Evolutionary conservation across 2,329 filamentous ascomycete genomes (phyloP).

Genomic region (Akanthomyces uredinophilus): DNA sequence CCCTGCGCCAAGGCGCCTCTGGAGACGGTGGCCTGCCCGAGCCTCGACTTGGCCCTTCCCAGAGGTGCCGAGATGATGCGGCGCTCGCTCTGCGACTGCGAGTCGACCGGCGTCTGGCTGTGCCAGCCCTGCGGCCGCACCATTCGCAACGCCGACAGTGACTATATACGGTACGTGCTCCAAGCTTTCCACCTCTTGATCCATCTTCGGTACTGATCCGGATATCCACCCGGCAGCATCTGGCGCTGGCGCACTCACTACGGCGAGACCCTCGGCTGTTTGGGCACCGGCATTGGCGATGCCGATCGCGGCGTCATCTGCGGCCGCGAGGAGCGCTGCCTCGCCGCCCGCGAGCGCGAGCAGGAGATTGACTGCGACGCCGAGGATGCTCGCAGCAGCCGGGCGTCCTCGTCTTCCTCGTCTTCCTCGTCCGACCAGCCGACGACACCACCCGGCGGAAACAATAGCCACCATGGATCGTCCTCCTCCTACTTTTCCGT

Average conservation of each 20-base stretch:
- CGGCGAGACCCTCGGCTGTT: slow-evolving; percentile 69
- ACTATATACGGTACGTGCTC: slow-evolving; percentile 50
- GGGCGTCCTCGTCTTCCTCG: slow-evolving; percentile 5
- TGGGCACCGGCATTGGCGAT: slow-evolving; percentile 83
- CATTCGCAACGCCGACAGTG: slow-evolving; percentile 55
- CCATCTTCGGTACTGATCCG: too few species aligned
- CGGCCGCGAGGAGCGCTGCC: slow-evolving; percentile 69
- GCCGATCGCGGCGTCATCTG: slow-evolving; percentile 85
- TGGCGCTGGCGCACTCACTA: slow-evolving; percentile 91
- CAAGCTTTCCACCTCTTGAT: too few species aligned
- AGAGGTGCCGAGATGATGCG: slow-evolving; percentile 53
- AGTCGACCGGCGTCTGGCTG: slow-evolving; percentile 65
- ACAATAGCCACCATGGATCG: not conserved
- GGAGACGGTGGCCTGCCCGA: slow-evolving; percentile 43
- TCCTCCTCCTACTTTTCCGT: slow-evolving; percentile 14
- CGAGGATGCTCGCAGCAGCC: slow-evolving; percentile 57
- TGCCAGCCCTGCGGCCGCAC: slow-evolving; percentile 77
- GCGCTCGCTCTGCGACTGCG: slow-evolving; percentile 48
- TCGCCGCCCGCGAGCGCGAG: slow-evolving; percentile 71
- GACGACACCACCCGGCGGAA: not conserved
- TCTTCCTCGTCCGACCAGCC: not conserved
- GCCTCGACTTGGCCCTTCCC: slow-evolving; percentile 39
- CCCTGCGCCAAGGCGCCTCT: slow-evolving; percentile 71
- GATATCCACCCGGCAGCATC: slow-evolving; percentile 41
- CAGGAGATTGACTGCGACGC: slow-evolving; percentile 82